A percentile compares a stretch with the other conserved stretches of the same genome.
Evolutionary conservation across 345 rosid species (phyloP).

Genomic region (Hevea brasiliensis): DNA sequence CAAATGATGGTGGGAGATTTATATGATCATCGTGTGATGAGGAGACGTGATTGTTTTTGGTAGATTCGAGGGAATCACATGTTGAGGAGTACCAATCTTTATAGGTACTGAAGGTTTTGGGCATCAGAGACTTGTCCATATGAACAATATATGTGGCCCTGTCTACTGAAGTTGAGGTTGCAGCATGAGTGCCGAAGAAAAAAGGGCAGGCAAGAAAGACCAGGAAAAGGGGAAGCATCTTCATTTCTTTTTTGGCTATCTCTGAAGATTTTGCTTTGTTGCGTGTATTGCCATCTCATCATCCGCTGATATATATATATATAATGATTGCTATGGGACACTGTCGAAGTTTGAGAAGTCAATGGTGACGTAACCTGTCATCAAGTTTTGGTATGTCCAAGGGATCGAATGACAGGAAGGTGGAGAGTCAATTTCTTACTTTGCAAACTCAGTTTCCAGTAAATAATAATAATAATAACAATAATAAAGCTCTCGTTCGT

Average conservation of each 20-base stretch:
- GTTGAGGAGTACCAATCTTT: conserved; percentile 28
- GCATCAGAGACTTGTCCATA: conserved; percentile 42
- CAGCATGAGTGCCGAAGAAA: neutral
- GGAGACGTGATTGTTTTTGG: neutral
- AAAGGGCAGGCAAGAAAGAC: neutral
- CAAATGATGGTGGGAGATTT: conserved; percentile 9
- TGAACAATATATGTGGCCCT: conserved; percentile 34
- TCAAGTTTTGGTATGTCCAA: no score
- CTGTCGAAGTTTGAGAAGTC: no score
- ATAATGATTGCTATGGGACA: no score
- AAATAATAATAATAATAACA: no score
- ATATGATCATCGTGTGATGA: neutral
- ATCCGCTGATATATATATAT: no score
- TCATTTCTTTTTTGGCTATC: neutral
- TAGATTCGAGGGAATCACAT: conserved; percentile 16
- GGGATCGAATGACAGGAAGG: no score
- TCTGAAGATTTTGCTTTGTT: no score
- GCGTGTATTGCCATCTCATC: no score
- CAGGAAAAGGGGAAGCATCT: neutral
- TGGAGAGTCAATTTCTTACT: no score
- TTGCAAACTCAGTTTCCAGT: no score
- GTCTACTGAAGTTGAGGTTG: neutral
- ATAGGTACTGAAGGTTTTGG: conserved; percentile 27
- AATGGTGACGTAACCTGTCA: no score
- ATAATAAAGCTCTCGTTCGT: no score